Conservation (phyloP, 2,329 filamentous ascomycete species). For the Aspergillus quadricinctus region DNA sequence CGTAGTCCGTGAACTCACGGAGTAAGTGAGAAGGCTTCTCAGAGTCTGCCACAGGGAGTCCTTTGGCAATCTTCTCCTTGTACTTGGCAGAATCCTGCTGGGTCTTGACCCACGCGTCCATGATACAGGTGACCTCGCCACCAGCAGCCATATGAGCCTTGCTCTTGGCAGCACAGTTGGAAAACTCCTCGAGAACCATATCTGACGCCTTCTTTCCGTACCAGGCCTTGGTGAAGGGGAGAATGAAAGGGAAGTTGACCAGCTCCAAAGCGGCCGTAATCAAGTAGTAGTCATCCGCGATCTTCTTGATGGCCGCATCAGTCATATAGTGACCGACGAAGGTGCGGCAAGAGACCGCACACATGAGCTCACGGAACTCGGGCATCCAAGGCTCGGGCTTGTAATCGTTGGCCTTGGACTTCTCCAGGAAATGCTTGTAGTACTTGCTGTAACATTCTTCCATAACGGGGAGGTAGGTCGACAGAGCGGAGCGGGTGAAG, state of each 20-base stretch:
- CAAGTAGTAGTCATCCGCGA: conserved; percentile 93
- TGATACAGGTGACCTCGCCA: conserved; percentile 82
- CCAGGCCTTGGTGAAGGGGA: conserved; percentile 94
- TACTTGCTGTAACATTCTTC: conserved; percentile 88
- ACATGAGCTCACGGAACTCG: conserved; percentile 90
- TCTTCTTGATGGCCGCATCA: conserved; percentile 85
- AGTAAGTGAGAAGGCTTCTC: conserved; percentile 81
- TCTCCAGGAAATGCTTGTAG: conserved; percentile 71
- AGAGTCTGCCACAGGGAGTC: conserved; percentile 61
- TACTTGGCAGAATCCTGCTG: conserved; percentile 84
- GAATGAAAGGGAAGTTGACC: conserved; percentile 96
- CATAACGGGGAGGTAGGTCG: conserved; percentile 83
- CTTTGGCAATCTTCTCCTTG: conserved; percentile 71
- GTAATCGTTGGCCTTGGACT: conserved; percentile 67
- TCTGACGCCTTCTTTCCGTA: conserved; percentile 94
- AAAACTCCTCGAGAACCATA: conserved; percentile 84
- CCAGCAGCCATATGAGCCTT: conserved; percentile 88
- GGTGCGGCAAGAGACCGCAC: conserved; percentile 90
- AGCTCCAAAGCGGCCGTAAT: conserved; percentile 94
- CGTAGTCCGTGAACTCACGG: conserved; percentile 81
- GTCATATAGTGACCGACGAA: conserved; percentile 96
- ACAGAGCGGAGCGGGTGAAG: conserved; percentile 86
- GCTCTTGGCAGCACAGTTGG: conserved; percentile 87
- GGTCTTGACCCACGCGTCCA: conserved; percentile 88
- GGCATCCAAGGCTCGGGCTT: conserved; percentile 84